These are phyloP conservation scores for Cladosporium sp. DNA, from an alignment of 2,329 filamentous ascomycete species.

Conservation along the genomic window DNA sequence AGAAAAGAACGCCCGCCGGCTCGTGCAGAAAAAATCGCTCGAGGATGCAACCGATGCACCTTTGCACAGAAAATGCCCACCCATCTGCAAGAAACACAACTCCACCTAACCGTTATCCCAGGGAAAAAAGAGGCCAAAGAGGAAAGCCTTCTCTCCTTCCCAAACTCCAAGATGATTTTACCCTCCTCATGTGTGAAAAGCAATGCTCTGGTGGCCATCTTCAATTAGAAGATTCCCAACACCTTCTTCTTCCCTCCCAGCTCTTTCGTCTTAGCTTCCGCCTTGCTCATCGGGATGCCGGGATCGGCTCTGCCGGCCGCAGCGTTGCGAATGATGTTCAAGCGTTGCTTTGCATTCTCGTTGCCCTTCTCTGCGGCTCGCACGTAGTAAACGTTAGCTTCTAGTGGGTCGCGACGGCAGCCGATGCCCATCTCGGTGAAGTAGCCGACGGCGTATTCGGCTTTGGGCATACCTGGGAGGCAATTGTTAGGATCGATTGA, in stretches of 20 bases:
- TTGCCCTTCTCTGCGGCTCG: constrained; percentile 90
- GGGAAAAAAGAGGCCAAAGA: too few relatives aligned
- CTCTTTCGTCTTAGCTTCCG: constrained; percentile 29
- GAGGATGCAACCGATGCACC: too few relatives aligned
- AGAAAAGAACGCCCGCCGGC: too few relatives aligned
- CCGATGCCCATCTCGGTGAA: constrained; percentile 99
- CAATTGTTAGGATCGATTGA: background rate
- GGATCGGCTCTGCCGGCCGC: constrained; percentile 54
- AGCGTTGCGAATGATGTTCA: constrained; percentile 81
- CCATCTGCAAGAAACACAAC: too few relatives aligned
- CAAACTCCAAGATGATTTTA: background rate
- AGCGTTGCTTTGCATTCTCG: constrained; percentile 78
- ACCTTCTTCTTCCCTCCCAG: constrained; percentile 28
- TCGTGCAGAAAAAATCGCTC: too few relatives aligned
- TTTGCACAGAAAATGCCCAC: too few relatives aligned
- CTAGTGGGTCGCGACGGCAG: constrained; percentile 86
- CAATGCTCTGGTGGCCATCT: too few relatives aligned
- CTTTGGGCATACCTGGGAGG: constrained; percentile 55
- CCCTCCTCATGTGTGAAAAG: too few relatives aligned
- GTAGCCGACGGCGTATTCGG: constrained; percentile 93
- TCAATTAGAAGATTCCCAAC: constrained; percentile 27
- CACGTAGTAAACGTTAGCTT: constrained; percentile 98
- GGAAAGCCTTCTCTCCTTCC: too few relatives aligned
- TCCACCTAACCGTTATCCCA: too few relatives aligned
- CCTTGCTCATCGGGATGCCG: constrained; percentile 31